Percentiles rank a stretch among this genome's conserved stretches.
phyloP scores from a whole-genome alignment of 2,329 filamentous ascomycete genomes.

The Pseudodiploospora longispora region DNA sequence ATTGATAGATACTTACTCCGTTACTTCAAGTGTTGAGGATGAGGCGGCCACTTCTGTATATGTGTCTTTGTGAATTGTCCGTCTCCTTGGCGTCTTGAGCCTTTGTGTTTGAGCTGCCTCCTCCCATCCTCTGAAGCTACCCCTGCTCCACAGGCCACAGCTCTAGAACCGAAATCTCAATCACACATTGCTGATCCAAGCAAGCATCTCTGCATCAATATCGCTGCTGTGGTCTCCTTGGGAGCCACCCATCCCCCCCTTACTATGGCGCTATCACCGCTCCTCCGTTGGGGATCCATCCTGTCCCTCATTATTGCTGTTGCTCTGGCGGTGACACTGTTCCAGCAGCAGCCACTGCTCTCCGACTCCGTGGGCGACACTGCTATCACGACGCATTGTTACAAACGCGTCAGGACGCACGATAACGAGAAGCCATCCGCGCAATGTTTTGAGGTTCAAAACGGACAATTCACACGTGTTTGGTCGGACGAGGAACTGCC shows the following conservation, averaged over 20 bases:
- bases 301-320: slow-evolving; percentile 21
- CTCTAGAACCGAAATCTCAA: no score
- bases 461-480: slow-evolving; percentile 44
- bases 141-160: no score
- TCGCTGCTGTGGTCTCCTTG: no score
- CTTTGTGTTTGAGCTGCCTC: no score
- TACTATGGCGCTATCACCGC: slow-evolving; percentile 8
- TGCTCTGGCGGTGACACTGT: slow-evolving; percentile 24
- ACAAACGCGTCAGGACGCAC: slow-evolving; percentile 30
- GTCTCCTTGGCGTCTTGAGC: no score
- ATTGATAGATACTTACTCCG: no score
- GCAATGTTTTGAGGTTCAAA: slow-evolving; percentile 48
- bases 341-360: slow-evolving; percentile 18
- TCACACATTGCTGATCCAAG: no score
- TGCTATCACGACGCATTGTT: slow-evolving; percentile 27
- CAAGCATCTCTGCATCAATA: no score
- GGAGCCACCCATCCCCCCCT: neutral
- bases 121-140: no score
- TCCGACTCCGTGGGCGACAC: slow-evolving; percentile 2
- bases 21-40: no score
- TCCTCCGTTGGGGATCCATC: slow-evolving; percentile 22
- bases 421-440: slow-evolving; percentile 27
- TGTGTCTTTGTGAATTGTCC: no score
- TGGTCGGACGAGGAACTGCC: slow-evolving; percentile 27
- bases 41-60: no score